Evolutionary conservation across 805 yeast species (phyloP).

Genomic region (Candida corydali): DNA sequence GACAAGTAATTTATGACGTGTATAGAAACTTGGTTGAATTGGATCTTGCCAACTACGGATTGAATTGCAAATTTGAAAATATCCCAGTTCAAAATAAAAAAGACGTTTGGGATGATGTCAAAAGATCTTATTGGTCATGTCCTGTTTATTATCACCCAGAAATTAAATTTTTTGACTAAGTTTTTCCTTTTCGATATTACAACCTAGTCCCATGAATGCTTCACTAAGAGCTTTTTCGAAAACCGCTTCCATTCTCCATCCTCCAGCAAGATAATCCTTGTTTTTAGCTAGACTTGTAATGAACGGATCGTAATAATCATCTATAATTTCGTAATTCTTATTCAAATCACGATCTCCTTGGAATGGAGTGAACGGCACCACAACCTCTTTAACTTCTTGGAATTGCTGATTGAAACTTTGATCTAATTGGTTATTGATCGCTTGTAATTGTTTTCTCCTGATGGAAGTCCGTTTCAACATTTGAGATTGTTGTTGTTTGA

Average conservation of each 20-base stretch:
- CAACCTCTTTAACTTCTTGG: conserved; percentile 16
- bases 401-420: conserved; percentile 30
- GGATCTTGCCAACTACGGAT: conserved; percentile 77
- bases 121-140: conserved; percentile 65
- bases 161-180: conserved; percentile 37
- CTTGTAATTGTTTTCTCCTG: conserved; percentile 56
- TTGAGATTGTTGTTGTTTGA: conserved; percentile 32
- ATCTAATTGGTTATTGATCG: conserved; percentile 55
- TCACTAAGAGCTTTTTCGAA: conserved; percentile 76
- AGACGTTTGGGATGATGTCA: conserved; percentile 59
- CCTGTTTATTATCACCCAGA: conserved; percentile 67
- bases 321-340: conserved; percentile 38
- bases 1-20: conserved; percentile 53
- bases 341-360: conserved; percentile 74
- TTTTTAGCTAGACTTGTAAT: conserved; percentile 51
- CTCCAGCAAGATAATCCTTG: conserved; percentile 76
- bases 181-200: conserved; percentile 56
- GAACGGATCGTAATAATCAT: conserved; percentile 35
- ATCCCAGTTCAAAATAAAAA: conserved; percentile 22
- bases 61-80: conserved; percentile 53
- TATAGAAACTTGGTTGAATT: conserved; percentile 77
- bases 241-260: conserved; percentile 68
- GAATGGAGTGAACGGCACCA: conserved; percentile 85
- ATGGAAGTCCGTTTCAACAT: conserved; percentile 60
- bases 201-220: conserved; percentile 87